Evolutionary conservation across 148 eudicot species (phyloP), one percentile per base, ranked within the genome.

Genomic region (Rhododendron kiyosumense): DNA sequence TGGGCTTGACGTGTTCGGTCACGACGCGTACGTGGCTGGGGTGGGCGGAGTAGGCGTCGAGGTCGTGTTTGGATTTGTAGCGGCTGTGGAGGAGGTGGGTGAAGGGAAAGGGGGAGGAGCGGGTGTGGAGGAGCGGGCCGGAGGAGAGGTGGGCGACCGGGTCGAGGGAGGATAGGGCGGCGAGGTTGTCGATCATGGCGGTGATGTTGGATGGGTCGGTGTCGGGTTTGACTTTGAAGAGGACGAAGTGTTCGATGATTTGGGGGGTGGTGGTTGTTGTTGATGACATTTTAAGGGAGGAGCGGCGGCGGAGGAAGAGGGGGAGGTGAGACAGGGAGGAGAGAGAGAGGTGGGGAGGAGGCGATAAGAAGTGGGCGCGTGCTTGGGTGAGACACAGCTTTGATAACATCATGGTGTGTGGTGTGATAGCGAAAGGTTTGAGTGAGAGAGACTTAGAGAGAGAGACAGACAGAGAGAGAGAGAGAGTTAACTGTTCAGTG

Each of bases 71-170:
- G 63, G 95, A 86, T 4, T 52, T 76, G 94, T 92, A 95, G 0
- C 98, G 93, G 86, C 91, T 85, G 87, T 96, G 99, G 57, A 94
- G 96, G 79, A 96, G 81, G 93, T 96, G 99, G 5, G 96, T 95
- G 90, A 94, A 94, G 65, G 46, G 41, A 65, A 88, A 88, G 30
- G 92, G 24, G 45, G 91, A 81, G 9, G 92, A 92, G 4, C 87
- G 87, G 88, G 73, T 83, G 3, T 86, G 88, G 87, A 67, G 90
- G 69, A 95, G 14, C 1, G 92, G 88, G 38, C 94, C 97, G 84
- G 93, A 88, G 85, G 96, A 46, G 24, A 95, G 82, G 85, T 93
- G 90, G 89, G 90, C 86, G 78, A 93, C 92, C 80, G 6, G 84
- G 84, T 41, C 45, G 45, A 95, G 95, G 38, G 97, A 87, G 5